Conservation (phyloP, 116 monocot species). For the Zostera marina region DNA sequence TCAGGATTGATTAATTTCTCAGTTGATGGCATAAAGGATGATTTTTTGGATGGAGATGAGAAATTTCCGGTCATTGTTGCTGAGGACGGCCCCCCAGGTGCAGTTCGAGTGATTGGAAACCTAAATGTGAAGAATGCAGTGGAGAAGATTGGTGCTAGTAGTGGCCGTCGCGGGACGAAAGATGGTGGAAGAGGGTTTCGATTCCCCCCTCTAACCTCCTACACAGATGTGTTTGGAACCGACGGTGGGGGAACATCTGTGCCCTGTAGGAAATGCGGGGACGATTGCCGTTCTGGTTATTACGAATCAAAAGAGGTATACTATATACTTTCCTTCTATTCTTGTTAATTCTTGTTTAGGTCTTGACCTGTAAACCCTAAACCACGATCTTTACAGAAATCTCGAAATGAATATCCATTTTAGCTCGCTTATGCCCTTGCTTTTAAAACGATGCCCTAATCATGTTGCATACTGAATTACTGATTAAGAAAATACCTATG, state of each 20-base stretch:
- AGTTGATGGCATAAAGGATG: constrained; percentile 3
- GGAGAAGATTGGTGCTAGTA: background rate
- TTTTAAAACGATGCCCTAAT: no score
- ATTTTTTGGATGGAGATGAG: background rate
- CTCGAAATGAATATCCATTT: no score
- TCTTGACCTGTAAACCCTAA: no score
- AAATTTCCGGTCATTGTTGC: constrained; percentile 22
- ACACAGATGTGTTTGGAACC: constrained; percentile 53
- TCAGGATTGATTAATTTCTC: constrained; percentile 74
- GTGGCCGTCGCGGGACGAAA: background rate
- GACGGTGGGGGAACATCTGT: constrained; percentile 9
- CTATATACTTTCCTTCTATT: background rate
- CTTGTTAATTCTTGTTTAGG: background rate
- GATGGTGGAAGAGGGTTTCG: constrained; percentile 13
- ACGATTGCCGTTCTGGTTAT: constrained; percentile 10
- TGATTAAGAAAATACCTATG: no score
- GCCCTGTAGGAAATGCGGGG: constrained; percentile 51
- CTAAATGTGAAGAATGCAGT: constrained; percentile 7
- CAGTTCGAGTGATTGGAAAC: constrained; percentile 25
- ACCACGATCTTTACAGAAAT: no score
- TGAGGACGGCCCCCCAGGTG: constrained; percentile 44
- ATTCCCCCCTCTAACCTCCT: constrained; percentile 56
- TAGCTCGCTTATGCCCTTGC: no score
- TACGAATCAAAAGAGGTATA: constrained; percentile 29
- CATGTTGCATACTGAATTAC: no score